Conservation (phyloP, 768 basidiomycete species). For the Pilatotrama ljubarskyi region DNA sequence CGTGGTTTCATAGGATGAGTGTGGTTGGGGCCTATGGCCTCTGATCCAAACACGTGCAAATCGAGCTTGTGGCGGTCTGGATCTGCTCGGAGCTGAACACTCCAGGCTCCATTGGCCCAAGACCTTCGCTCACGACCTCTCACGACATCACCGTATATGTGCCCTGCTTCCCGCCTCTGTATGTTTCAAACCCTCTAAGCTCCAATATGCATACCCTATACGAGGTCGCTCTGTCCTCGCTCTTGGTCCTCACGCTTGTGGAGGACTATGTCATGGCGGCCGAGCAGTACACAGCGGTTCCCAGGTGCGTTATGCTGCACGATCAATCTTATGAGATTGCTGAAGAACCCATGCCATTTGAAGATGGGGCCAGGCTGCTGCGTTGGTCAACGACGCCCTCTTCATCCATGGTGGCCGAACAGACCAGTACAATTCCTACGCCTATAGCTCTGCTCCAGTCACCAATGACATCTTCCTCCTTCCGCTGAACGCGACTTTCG, state of each 20-base stretch:
- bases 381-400: constrained; percentile 57
- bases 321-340: not conserved
- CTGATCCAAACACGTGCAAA: constrained; percentile 27
- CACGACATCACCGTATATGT: constrained; percentile 14
- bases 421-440: constrained; percentile 61
- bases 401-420: constrained; percentile 82
- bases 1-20: constrained; percentile 3
- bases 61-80: constrained; percentile 9
- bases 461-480: constrained; percentile 69
- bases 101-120: constrained; percentile 10
- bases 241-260: constrained; percentile 20
- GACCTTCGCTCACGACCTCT: constrained; percentile 16
- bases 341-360: not conserved
- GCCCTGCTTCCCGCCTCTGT: constrained; percentile 13
- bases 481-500: constrained; percentile 61
- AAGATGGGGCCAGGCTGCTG: constrained; percentile 85
- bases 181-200: constrained; percentile 2
- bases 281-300: constrained; percentile 24
- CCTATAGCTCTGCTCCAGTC: constrained; percentile 75
- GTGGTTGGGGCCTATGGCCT: constrained; percentile 18
- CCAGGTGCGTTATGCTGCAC: constrained; percentile 19
- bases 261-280: constrained; percentile 15
- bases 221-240: not conserved
- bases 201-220: constrained; percentile 12
- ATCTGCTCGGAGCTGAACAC: constrained; percentile 6